Evolutionary conservation across 139 green algal species (phyloP), one percentile per base, ranked within the genome.

Genomic region (Tetradesmus lagerheimii): DNA sequence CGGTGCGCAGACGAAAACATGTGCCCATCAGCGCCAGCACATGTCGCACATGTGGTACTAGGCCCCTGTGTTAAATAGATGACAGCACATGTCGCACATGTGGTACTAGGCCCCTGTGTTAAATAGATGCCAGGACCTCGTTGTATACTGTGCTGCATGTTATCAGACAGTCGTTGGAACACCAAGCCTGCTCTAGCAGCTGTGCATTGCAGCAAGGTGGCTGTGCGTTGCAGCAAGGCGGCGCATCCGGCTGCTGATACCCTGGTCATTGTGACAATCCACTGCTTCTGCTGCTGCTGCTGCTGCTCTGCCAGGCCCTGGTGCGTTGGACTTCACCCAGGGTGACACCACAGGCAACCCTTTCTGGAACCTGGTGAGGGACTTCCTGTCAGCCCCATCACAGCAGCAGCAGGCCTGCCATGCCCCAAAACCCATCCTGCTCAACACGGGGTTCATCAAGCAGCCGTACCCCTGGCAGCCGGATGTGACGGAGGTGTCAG

Each of bases 361-460:
- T 2, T 34, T 88, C 35, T 23, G 38, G 37, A n/a, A 88, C 64
- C 64, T 88, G 2, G 23, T 88, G 12, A 80, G 18, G 57, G 20
- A 37, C 53, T 78, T 25, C 34, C 18, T n/a, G 29, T 45, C 53
- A 64, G 27, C 47, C 92, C 95, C n/a, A 93, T 81, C 35, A 9
- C 50, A 5, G 12, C 31, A 94, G 45, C 96, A 98, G 93, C 38
- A 89, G 9, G 80, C 81, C 20, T 98, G 96, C 92, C 96, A 98
- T 20, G 89, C 90, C 18, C 96, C 96, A 53, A 98, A 98, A 88
- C 96, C 96, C 66, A 96, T 98, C 37, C 93, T 98, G 80, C 93
- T 98, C 50, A 96, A 98, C 90, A 97, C 95, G n/a, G 95, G 97
- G 41, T 88, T 95, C 71, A 93, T 95, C 50, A 93, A 95, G 45